phyloP scores from a whole-genome alignment of 2,329 filamentous ascomycete species.

The Neonectria punicea region DNA sequence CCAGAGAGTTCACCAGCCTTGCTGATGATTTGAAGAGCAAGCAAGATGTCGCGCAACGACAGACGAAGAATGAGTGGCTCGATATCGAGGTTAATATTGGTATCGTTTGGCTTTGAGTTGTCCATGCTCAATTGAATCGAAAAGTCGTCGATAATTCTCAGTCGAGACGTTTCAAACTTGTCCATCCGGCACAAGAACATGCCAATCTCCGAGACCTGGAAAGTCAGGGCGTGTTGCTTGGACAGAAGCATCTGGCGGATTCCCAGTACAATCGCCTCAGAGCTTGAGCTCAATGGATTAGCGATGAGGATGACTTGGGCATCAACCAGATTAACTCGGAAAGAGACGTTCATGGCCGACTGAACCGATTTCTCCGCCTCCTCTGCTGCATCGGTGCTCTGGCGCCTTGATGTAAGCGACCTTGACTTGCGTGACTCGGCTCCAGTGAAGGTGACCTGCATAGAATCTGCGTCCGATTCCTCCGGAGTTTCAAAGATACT shows the following conservation, averaged over 20 bases:
- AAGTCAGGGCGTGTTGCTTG: constrained; percentile 90
- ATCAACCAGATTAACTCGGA: constrained; percentile 93
- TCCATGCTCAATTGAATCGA: constrained; percentile 92
- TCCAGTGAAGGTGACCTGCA: constrained; percentile 58
- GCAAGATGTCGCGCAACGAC: constrained; percentile 91
- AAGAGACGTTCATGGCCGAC: constrained; percentile 77
- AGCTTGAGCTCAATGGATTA: constrained; percentile 88
- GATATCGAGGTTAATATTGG: constrained; percentile 85
- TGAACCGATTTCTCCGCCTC: constrained; percentile 33
- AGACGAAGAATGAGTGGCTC: constrained; percentile 91
- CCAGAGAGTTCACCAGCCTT: constrained; percentile 88
- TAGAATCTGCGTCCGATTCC: constrained; percentile 68
- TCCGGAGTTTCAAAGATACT: constrained; percentile 67
- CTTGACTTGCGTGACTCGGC: constrained; percentile 46
- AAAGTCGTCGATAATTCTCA: constrained; percentile 97
- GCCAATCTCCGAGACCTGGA: constrained; percentile 92
- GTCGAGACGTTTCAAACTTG: constrained; percentile 87
- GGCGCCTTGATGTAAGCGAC: constrained; percentile 43
- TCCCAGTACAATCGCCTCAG: constrained; percentile 94
- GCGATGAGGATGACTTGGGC: constrained; percentile 97
- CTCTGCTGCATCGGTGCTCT: constrained; percentile 33
- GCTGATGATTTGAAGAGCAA: constrained; percentile 91
- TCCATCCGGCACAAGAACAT: constrained; percentile 99
- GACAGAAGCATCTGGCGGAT: constrained; percentile 94
- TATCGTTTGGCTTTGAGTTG: constrained; percentile 68